Conservation (phyloP, 176 grass and related monocot species). For the Phoenix dactylifera region DNA sequence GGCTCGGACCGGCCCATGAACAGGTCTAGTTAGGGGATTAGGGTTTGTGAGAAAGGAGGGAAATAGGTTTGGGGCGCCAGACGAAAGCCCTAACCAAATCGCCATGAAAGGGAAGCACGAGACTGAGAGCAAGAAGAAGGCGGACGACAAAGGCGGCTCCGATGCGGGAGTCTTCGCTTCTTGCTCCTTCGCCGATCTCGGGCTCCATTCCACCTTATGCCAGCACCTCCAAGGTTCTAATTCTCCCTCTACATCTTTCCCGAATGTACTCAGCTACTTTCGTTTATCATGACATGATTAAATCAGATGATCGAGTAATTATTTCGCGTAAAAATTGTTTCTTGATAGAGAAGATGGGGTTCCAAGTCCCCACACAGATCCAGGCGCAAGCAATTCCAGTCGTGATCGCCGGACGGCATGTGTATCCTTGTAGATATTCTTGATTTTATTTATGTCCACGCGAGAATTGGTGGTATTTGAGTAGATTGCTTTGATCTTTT, state of each 20-base stretch:
- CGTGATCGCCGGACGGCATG: constrained; percentile 66
- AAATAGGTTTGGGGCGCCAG: too few species aligned
- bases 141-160: constrained; percentile 8
- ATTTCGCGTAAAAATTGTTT: not conserved
- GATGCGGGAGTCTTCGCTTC: constrained; percentile 47
- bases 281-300: not conserved
- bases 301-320: not conserved
- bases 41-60: too few species aligned
- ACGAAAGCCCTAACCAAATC: too few species aligned
- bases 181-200: constrained; percentile 61
- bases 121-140: constrained; percentile 11
- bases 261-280: not conserved
- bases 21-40: too few species aligned
- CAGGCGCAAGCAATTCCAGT: constrained; percentile 86
- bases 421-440: constrained; percentile 30
- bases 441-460: not conserved
- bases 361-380: constrained; percentile 64
- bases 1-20: too few species aligned
- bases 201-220: constrained; percentile 57
- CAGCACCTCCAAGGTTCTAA: constrained; percentile 58
- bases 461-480: not conserved
- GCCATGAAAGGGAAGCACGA: constrained; percentile 24
- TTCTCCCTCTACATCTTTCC: not conserved
- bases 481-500: not conserved
- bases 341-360: constrained; percentile 77